phyloP scores from a whole-genome alignment of 345 rosid species.

The Salix viminalis region DNA sequence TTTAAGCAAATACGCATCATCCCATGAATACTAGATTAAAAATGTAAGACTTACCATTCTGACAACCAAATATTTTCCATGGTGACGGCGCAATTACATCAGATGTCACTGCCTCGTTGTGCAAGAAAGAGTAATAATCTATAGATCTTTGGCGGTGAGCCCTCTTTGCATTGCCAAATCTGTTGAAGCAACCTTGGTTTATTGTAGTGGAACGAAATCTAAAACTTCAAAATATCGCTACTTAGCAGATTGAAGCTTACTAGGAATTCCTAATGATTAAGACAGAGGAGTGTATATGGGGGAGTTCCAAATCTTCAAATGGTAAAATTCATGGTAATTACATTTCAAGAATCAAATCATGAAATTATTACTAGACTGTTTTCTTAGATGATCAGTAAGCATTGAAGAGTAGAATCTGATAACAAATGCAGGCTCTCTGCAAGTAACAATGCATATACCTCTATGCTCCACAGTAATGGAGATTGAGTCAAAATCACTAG shows the following conservation, averaged over 20 bases:
- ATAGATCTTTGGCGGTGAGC: conserved; percentile 38
- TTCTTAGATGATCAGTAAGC: not conserved
- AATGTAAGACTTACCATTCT: conserved; percentile 53
- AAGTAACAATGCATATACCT: too few species aligned
- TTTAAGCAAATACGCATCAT: conserved; percentile 5
- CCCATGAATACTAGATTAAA: not conserved
- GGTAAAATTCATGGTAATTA: not conserved
- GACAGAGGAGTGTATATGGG: not conserved
- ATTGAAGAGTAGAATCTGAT: not conserved
- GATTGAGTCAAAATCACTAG: too few species aligned
- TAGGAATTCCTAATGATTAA: not conserved
- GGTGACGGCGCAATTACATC: conserved; percentile 90
- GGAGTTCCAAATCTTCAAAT: not conserved
- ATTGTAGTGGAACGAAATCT: not conserved
- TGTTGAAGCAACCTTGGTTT: conserved; percentile 2
- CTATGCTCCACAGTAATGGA: too few species aligned
- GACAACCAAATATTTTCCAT: conserved; percentile 96
- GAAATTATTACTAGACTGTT: not conserved
- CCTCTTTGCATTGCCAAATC: conserved; percentile 39
- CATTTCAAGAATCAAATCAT: not conserved
- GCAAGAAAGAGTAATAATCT: conserved; percentile 47
- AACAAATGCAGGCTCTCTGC: too few species aligned
- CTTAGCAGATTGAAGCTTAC: not conserved
- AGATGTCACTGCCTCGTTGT: conserved; percentile 48
- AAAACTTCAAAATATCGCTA: not conserved